phyloP scores from a whole-genome alignment of 169 alveolate genomes.

The Eimeria zaria region DNA sequence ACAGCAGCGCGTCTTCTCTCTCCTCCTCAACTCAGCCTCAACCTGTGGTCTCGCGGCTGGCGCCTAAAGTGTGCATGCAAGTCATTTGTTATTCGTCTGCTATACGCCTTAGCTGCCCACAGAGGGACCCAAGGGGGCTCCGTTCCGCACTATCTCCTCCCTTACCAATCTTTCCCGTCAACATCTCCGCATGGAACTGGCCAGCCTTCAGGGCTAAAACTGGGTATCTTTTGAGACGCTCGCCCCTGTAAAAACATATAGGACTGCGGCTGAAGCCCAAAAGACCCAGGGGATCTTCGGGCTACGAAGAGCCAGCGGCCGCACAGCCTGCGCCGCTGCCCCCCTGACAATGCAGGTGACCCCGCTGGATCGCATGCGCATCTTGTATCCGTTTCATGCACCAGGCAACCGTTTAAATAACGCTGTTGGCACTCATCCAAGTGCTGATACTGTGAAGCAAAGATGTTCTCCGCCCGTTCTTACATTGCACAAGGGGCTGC shows the following conservation, averaged over 20 bases:
- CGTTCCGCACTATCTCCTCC: background rate
- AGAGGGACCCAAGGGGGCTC: constrained; percentile 11
- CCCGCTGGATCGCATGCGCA: background rate
- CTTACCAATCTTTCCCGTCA: background rate
- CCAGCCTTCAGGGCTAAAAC: background rate
- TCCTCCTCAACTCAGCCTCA: background rate
- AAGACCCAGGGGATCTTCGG: background rate
- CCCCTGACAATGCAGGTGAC: background rate
- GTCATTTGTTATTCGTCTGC: background rate
- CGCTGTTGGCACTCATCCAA: background rate
- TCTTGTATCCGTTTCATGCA: background rate
- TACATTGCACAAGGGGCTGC: background rate
- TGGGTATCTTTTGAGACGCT: background rate
- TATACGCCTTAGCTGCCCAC: background rate
- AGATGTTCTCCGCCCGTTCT: background rate
- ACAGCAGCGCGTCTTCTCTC: background rate
- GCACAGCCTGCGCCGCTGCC: background rate
- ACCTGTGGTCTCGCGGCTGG: background rate
- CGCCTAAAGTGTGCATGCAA: background rate
- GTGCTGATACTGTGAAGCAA: background rate
- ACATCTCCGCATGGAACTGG: background rate
- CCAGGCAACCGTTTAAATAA: background rate
- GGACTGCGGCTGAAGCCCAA: background rate
- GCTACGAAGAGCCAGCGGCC: background rate
- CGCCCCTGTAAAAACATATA: background rate